Conservation (phyloP, 805 yeast species). For the Suhomyces pyralidae region DNA sequence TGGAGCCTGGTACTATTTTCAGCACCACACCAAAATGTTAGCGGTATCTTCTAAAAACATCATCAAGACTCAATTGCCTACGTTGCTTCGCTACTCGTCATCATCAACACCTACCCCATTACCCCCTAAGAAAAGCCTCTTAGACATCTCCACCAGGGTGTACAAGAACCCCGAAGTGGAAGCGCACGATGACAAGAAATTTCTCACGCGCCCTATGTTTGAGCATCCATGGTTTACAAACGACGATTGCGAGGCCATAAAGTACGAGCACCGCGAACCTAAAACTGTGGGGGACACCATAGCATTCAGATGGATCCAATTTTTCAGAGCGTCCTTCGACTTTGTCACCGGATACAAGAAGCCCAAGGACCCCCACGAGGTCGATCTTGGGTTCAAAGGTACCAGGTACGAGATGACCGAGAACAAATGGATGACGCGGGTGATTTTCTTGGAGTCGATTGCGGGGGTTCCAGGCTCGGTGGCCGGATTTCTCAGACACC, state of each 20-base stretch:
- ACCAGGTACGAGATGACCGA: constrained; percentile 55
- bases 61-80: neutral
- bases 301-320: constrained; percentile 46
- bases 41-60: neutral
- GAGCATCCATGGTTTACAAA: constrained; percentile 32
- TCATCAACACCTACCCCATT: too few species aligned
- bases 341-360: constrained; percentile 62
- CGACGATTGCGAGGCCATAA: constrained; percentile 36
- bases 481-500: constrained; percentile 68
- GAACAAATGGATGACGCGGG: constrained; percentile 59
- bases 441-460: constrained; percentile 63
- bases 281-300: constrained; percentile 46
- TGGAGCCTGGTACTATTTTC: neutral
- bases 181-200: constrained; percentile 30
- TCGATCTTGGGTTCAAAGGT: constrained; percentile 28
- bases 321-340: constrained; percentile 54
- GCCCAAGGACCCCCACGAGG: constrained; percentile 37
- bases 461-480: constrained; percentile 84
- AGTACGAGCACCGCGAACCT: constrained; percentile 53
- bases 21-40: neutral
- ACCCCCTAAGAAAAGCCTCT: constrained; percentile 5
- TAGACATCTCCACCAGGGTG: constrained; percentile 27
- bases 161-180: constrained; percentile 16
- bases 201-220: constrained; percentile 40
- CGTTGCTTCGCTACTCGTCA: neutral